Base-by-base conservation (phyloP, 2,329 filamentous ascomycete genomes). In the Nigrograna mackinnonii region DNA sequence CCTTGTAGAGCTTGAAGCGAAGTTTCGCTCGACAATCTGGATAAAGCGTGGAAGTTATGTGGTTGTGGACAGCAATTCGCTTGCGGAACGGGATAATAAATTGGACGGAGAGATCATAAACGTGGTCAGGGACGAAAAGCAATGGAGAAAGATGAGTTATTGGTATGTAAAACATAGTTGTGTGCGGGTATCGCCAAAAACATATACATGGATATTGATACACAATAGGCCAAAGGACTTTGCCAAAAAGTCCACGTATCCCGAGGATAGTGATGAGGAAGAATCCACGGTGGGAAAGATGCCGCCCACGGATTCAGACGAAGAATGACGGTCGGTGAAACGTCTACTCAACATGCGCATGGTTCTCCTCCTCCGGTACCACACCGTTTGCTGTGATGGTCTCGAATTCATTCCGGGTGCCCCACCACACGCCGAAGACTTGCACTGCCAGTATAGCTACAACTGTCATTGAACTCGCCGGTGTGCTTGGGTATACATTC, bases 1-100 rank as follows among this genome's bases (percentile, higher is more conserved):
- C 28, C 74, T 95, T 14, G 85, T 91, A 17, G 91, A 96, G 74
- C 82, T 99, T 16, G 86, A 89, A 7, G 76, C 89, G 19, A 84
- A 85, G 30, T 96, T 97, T 66, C 87, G 92, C 47, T 94, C 89
- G 52, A 94, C 89, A 2, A 89, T 97, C 50, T 97, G 90, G 89
- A 87, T 97, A 67, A 91, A 88, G 69, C 84, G 90, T 14, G 88
- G 91, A 21, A 89, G 90, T 1, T 97, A 86, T 67, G 91, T 96
- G 21, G 72, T 97, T 9, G 79, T 96, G 12, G 88, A 97, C 53
- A 86, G 82, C 18, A 77, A 78, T 21, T 76, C 80, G 2, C 75
- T 85, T 26, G 82, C 84, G 20, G 82, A 79, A 18, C 73, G 84
- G 38, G 85, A 86, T 33, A 90, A 90, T 58, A 91, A 90, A 67